These are phyloP conservation scores for Penicillium sp. DNA, from an alignment of 2,329 filamentous ascomycete species.

Conservation along the genomic window DNA sequence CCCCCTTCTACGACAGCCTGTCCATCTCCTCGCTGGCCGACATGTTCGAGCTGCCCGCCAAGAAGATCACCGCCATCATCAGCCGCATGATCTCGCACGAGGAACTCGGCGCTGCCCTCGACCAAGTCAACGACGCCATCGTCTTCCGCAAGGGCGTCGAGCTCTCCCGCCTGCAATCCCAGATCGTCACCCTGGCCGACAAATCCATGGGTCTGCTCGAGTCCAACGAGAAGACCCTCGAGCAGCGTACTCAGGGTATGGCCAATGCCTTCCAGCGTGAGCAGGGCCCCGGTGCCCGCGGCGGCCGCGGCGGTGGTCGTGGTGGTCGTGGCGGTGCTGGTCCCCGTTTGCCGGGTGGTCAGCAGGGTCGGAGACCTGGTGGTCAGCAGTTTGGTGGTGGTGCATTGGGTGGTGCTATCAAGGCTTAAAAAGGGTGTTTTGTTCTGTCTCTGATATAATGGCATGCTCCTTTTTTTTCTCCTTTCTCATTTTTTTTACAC, in stretches of 20 bases:
- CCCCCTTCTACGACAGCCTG: constrained; percentile 97
- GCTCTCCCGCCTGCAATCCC: constrained; percentile 90
- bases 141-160: constrained; percentile 99
- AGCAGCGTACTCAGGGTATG: constrained; percentile 95
- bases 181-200: constrained; percentile 91
- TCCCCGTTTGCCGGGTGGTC: constrained; percentile 41
- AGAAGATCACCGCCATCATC: constrained; percentile 92
- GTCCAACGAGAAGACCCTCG: constrained; percentile 93
- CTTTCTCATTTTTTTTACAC: constrained; percentile 16
- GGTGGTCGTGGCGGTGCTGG: constrained; percentile 44
- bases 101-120: constrained; percentile 91
- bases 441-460: constrained; percentile 31
- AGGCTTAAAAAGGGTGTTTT: constrained; percentile 43
- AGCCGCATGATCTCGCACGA: constrained; percentile 99
- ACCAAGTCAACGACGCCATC: constrained; percentile 96
- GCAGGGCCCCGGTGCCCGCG: constrained; percentile 72
- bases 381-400: constrained; percentile 56
- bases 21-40: constrained; percentile 79
- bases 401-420: constrained; percentile 56
- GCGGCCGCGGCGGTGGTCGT: constrained; percentile 59
- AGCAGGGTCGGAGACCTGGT: constrained; percentile 50
- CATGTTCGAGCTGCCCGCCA: constrained; percentile 93
- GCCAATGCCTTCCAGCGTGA: constrained; percentile 94
- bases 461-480: constrained; percentile 32
- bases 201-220: constrained; percentile 97